These are phyloP conservation scores for Penicillium hordei DNA, from an alignment of 2,329 filamentous ascomycete species.

Conservation along the genomic window DNA sequence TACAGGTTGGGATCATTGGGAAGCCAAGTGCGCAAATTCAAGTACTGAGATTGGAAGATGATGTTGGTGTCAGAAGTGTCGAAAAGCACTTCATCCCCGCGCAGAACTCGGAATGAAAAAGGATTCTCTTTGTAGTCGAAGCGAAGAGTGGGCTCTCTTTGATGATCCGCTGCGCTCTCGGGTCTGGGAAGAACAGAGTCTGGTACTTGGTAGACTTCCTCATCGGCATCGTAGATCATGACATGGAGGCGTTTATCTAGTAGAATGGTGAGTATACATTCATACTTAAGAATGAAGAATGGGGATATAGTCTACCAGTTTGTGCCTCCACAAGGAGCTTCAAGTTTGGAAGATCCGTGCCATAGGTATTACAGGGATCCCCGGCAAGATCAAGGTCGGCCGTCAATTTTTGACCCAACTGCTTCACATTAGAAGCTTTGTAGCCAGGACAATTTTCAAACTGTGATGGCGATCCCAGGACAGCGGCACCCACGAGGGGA, in stretches of 20 bases:
- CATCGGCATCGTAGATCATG: slow-evolving; percentile 68
- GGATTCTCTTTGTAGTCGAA: slow-evolving; percentile 58
- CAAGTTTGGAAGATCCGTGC: slow-evolving; percentile 57
- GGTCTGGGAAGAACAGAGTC: slow-evolving; percentile 67
- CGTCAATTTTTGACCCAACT: slow-evolving; percentile 53
- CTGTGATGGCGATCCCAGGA: slow-evolving; percentile 18
- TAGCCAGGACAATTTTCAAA: slow-evolving; percentile 40
- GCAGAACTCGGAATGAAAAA: slow-evolving; percentile 65
- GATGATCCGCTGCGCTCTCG: slow-evolving; percentile 42
- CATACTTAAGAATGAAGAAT: not conserved
- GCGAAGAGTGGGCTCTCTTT: slow-evolving; percentile 43
- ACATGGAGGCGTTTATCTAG: slow-evolving; percentile 69
- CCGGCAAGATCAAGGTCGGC: slow-evolving; percentile 71
- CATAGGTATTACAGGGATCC: slow-evolving; percentile 60
- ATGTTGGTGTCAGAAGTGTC: slow-evolving; percentile 66
- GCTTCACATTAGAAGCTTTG: slow-evolving; percentile 36
- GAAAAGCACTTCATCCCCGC: slow-evolving; percentile 54
- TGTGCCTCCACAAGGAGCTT: slow-evolving; percentile 63
- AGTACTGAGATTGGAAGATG: slow-evolving; percentile 76
- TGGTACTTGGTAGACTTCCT: slow-evolving; percentile 73
- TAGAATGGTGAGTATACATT: not conserved
- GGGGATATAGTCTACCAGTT: slow-evolving; percentile 45
- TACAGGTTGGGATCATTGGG: slow-evolving; percentile 71
- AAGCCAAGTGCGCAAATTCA: slow-evolving; percentile 69
- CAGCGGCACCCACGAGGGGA: slow-evolving; percentile 31